Evolutionary conservation across 352 stramenopile species (phyloP).

Genomic region (Pythium dissotocum): DNA sequence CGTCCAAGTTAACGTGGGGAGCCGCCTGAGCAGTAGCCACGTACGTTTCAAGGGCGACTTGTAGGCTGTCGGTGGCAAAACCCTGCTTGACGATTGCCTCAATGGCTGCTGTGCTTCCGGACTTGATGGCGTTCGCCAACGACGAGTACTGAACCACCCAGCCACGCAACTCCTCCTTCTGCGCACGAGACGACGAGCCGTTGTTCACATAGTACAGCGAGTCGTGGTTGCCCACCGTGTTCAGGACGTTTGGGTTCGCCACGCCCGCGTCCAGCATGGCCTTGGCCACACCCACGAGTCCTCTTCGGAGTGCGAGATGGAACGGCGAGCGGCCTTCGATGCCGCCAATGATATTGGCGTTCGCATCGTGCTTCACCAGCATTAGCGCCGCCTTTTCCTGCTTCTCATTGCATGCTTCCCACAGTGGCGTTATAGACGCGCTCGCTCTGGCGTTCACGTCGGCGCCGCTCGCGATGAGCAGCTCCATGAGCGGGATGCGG

Average conservation of each 20-base stretch:
- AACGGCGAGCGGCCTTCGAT: conserved; percentile 1
- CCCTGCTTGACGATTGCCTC: conserved; percentile 1
- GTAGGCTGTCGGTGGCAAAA: not conserved
- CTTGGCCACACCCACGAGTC: not conserved
- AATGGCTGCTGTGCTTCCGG: not conserved
- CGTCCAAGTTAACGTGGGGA: not conserved
- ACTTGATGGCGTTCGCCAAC: not conserved
- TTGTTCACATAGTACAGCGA: conserved; percentile 2
- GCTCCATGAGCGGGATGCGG: not conserved
- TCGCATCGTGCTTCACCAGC: conserved; percentile 3
- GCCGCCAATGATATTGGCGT: not conserved
- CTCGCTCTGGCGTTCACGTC: not conserved
- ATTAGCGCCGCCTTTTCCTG: not conserved
- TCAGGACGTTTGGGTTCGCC: not conserved
- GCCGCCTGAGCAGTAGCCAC: not conserved
- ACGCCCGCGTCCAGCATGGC: not conserved
- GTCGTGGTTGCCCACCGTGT: not conserved
- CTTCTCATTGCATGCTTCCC: not conserved
- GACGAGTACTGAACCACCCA: conserved; percentile 5
- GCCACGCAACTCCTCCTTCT: not conserved
- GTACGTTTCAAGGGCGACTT: not conserved
- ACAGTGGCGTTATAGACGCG: not conserved
- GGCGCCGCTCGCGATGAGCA: conserved; percentile 1
- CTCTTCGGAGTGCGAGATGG: not conserved
- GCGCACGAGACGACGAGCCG: not conserved